Conservation (phyloP, 2,329 filamentous ascomycete genomes). For the Arthrobotrys pseudoclavata region DNA sequence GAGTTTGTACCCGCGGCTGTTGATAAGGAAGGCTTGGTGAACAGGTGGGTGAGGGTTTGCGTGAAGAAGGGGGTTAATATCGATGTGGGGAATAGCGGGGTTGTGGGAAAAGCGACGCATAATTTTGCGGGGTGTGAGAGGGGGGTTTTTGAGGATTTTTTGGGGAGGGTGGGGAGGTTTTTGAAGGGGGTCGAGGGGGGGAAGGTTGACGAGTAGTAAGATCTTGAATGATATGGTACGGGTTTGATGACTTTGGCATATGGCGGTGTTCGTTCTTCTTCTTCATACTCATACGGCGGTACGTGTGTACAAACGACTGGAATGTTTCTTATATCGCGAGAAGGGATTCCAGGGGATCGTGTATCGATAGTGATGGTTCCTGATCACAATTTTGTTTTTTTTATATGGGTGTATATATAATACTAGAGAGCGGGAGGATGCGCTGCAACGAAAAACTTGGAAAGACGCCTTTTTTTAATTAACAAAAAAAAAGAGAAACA, state of each 20-base stretch:
- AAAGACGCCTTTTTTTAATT: too few species aligned
- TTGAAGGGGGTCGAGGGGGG: constrained; percentile 64
- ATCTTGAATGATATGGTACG: background rate
- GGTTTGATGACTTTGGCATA: background rate
- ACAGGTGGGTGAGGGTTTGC: constrained; percentile 71
- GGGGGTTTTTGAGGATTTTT: constrained; percentile 69
- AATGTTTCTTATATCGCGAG: background rate
- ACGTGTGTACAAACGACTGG: background rate
- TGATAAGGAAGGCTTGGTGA: constrained; percentile 73
- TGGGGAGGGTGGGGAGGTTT: constrained; percentile 70
- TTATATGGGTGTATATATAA: too few species aligned
- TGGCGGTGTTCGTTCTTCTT: background rate
- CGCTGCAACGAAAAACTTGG: too few species aligned
- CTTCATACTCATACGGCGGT: background rate
- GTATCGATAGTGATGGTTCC: too few species aligned
- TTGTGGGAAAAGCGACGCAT: constrained; percentile 70
- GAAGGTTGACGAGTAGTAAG: background rate
- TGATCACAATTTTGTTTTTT: too few species aligned
- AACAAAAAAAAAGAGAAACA: too few species aligned
- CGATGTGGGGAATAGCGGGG: constrained; percentile 69
- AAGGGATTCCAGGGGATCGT: too few species aligned
- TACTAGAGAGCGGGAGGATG: too few species aligned
- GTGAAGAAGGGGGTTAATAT: constrained; percentile 67
- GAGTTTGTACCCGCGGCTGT: constrained; percentile 74
- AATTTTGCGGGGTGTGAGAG: constrained; percentile 69